Evolutionary conservation across 306 rosid genomes (phyloP), one percentile per base, ranked within the genome.

Genomic region (Citrullus amarus): DNA sequence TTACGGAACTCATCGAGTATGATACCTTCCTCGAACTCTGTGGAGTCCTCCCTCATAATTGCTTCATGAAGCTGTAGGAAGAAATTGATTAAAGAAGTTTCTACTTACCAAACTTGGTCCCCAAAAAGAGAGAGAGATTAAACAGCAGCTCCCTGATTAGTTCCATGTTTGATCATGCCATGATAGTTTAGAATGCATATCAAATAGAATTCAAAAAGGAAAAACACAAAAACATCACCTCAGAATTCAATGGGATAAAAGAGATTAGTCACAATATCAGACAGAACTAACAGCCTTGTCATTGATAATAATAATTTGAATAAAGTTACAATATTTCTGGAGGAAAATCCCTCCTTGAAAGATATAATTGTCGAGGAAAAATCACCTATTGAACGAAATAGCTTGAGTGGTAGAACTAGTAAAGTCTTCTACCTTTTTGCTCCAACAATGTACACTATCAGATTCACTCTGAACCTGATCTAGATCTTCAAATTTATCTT

Each of bases 21-120:
- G 80, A 90, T 80, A 54, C 94, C 97, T 30, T 94, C 98, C 83
- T 89, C 96, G 57, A 79, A 88, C 78, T 94, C 93, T 4, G 76
- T 4, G 39, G 98, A 94, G 55, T 94, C 98, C 82, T 89, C 98
- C 3, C 95, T 92, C 98, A 94, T 92, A 67, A 94, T 92, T 84
- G 98, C 98, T 84, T 94, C 98, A 22, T 94, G 98, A 75, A 94
- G 90, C 98, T 94, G 72, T 61, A 78, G 46, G 30, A 78, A 77
- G 70, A 77, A 44, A 72, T 76, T 15, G 57, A 59, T 77, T 57
- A 22, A 38, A 77, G 0, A 39, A 44, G 39, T 25, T 72, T 30
- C 16, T 50, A 72, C 43, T 72, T 48, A 69, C 75, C 53, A 41
- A 41, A 41, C 53, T 41, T 41, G 54, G 48, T 55, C 50, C 48